Evolutionary conservation across 305 asterid genomes (phyloP).

Genomic region (Fraxinus albicans): DNA sequence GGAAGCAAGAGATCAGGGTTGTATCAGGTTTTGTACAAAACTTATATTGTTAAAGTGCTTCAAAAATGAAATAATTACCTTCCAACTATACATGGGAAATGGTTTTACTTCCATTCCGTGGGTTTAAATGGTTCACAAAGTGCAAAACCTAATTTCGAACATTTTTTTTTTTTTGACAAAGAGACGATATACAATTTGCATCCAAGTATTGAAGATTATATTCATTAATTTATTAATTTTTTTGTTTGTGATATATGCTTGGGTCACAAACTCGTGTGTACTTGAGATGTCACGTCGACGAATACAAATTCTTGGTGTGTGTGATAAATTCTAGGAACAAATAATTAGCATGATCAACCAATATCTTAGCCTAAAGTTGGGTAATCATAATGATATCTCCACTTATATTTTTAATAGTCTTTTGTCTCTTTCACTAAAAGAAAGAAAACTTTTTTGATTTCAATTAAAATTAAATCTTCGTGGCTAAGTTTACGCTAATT

Average conservation of each 20-base stretch:
- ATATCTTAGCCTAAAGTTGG: neutral
- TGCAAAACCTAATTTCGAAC: constrained; percentile 7
- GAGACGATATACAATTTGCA: constrained; percentile 28
- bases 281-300: neutral
- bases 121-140: neutral
- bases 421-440: neutral
- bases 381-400: neutral
- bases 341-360: neutral
- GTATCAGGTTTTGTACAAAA: neutral
- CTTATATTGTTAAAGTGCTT: neutral
- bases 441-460: neutral
- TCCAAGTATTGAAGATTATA: constrained; percentile 5
- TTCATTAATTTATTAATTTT: neutral
- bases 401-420: neutral
- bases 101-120: constrained; percentile 9
- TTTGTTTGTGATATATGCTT: neutral
- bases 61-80: neutral
- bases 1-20: too few relatives aligned
- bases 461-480: neutral
- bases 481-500: neutral
- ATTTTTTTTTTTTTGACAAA: constrained; percentile 27
- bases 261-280: neutral
- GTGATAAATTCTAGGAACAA: neutral
- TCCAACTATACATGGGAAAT: constrained; percentile 8
- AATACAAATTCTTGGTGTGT: neutral